Base-by-base conservation (phyloP, 176 grass and related monocot species). In the Oryza rufipogon region DNA sequence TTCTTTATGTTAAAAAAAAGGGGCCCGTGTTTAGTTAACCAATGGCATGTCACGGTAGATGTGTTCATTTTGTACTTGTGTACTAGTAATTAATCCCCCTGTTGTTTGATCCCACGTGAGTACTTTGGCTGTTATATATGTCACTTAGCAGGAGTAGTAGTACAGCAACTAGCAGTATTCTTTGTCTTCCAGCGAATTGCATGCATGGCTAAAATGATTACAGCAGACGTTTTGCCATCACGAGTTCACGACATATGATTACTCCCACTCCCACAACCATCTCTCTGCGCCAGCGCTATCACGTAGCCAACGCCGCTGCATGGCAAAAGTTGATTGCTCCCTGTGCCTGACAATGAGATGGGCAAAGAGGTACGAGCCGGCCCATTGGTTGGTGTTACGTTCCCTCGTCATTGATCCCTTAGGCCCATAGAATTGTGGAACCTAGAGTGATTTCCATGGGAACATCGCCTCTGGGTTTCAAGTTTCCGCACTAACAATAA, bases 161-260 rank as follows among this genome's bases (percentile, higher is more conserved):
- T 63, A 63, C 58, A 19, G 12, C 28, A 36, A 42, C 17, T 6
- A 52, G 32, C 22, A 11, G 30, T 65, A 11, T n/a, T 41, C 16
- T 28, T 63, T 47, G 77, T 28, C 68, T 46, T 46, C 41, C 25
- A 81, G 1, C 32, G 8, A 70, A 71, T 44, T 61, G 68, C 80
- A 39, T 76, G 68, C 81, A 48, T 26, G 68, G 69, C 19, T 64
- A 68, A 52, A 78, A 90, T 90, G 80, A 87, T 90, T 83, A 70
- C 39, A 2, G 58, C 58, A 5, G 74, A 63, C 39, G 33, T 52
- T 75, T 70, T 70, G 84, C 75, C 69, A 51, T 87, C 39, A 82
- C 28, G 28, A 28, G 28, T 28, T 28, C 28, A 28, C 74, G 46
- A 39, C 8, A 23, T 26, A 86, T 83, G 68, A 90, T 90, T 83